Conservation (phyloP, 768 basidiomycete species). For the Collybia nuda region DNA sequence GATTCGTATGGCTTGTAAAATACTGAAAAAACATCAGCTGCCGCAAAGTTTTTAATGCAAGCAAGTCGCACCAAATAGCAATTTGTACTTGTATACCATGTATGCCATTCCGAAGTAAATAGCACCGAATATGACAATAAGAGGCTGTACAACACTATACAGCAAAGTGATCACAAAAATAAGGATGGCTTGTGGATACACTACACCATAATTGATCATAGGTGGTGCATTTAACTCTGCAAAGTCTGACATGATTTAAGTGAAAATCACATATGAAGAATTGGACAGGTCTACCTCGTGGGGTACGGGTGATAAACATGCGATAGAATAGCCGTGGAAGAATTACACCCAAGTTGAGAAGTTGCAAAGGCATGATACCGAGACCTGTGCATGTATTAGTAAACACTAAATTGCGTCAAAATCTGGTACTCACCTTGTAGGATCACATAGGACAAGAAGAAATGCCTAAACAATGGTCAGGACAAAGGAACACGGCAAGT, state of each 20-base stretch:
- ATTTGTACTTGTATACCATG: conserved; percentile 97
- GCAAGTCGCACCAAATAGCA: conserved; percentile 76
- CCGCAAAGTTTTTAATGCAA: not conserved
- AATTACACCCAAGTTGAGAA: conserved; percentile 88
- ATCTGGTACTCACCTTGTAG: conserved; percentile 58
- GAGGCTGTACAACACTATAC: conserved; percentile 94
- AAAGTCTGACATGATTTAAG: conserved; percentile 59
- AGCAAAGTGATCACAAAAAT: conserved; percentile 94
- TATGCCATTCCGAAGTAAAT: conserved; percentile 96
- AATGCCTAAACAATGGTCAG: conserved; percentile 48
- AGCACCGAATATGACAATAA: conserved; percentile 93
- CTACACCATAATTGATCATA: conserved; percentile 96
- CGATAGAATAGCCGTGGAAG: conserved; percentile 76
- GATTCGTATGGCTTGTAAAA: conserved; percentile 99
- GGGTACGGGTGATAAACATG: conserved; percentile 82
- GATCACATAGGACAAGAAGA: conserved; percentile 83
- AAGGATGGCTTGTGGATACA: conserved; percentile 95
- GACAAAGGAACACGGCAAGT: conserved; percentile 8
- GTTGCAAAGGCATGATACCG: conserved; percentile 93
- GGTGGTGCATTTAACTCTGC: conserved; percentile 97
- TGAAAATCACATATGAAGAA: not conserved
- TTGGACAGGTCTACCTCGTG: conserved; percentile 61
- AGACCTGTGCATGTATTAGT: conserved; percentile 47
- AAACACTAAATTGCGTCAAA: conserved; percentile 3
- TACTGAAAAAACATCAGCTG: conserved; percentile 43